phyloP scores from a whole-genome alignment of 2,329 filamentous ascomycete species.

The Scleromitrula shiraiana region DNA sequence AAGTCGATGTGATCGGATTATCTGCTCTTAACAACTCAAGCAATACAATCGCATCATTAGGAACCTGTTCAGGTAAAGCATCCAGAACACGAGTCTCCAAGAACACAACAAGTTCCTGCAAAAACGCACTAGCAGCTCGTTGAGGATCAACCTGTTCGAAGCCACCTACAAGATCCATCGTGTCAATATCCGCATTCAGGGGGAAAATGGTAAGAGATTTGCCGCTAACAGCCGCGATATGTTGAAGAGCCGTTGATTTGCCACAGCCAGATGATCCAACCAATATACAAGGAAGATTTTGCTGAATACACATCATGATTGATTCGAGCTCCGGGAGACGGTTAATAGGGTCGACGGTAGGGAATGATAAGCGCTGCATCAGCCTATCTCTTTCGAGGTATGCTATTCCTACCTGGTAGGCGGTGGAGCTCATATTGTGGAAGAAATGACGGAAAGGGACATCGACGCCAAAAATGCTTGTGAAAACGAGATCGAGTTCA shows the following conservation, averaged over 20 bases:
- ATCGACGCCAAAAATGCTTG: slow-evolving; percentile 47
- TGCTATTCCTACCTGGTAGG: slow-evolving; percentile 75
- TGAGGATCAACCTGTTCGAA: slow-evolving; percentile 90
- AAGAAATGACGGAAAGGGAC: slow-evolving; percentile 51
- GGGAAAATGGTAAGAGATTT: slow-evolving; percentile 73
- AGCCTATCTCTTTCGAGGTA: slow-evolving; percentile 53
- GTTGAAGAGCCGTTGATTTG: slow-evolving; percentile 72
- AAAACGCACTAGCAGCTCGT: slow-evolving; percentile 57
- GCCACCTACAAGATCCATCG: slow-evolving; percentile 93
- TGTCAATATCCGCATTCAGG: slow-evolving; percentile 91
- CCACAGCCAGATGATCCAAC: slow-evolving; percentile 80
- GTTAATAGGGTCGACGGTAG: slow-evolving; percentile 41
- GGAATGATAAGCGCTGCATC: slow-evolving; percentile 44
- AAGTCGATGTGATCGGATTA: slow-evolving; percentile 12
- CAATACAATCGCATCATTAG: slow-evolving; percentile 41
- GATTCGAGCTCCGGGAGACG: slow-evolving; percentile 74
- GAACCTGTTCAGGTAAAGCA: slow-evolving; percentile 39
- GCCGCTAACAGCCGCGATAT: slow-evolving; percentile 73
- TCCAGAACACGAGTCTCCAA: slow-evolving; percentile 44
- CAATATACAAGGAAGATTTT: slow-evolving; percentile 82
- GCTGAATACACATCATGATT: slow-evolving; percentile 75
- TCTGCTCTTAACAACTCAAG: slow-evolving; percentile 40
- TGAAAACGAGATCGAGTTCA: slow-evolving; percentile 59
- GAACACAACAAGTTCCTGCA: slow-evolving; percentile 44
- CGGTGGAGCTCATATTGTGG: slow-evolving; percentile 57